Percentiles rank a stretch among this genome's conserved stretches.
Evolutionary conservation across 2,329 filamentous ascomycete genomes (phyloP).

Genomic region (Stagonosporopsis rhizophila): DNA sequence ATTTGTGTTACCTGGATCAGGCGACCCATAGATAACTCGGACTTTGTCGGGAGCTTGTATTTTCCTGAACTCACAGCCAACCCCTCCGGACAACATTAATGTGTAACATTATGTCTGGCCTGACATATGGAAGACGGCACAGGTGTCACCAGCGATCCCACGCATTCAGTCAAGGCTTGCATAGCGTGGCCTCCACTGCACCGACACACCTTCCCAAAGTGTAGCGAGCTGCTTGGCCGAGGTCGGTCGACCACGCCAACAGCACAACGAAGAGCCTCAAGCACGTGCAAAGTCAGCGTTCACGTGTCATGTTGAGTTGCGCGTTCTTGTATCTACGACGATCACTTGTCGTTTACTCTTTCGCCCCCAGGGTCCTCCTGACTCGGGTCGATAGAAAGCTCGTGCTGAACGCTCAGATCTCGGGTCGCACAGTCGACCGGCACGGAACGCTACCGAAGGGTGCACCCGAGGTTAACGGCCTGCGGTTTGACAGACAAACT

Average conservation of each 20-base stretch:
- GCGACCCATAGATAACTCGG: conserved; percentile 17
- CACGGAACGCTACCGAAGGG: conserved; percentile 35
- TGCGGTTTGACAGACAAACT: conserved; percentile 14
- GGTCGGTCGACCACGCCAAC: neutral
- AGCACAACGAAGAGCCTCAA: conserved; percentile 13
- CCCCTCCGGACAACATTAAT: conserved; percentile 3
- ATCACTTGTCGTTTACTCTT: conserved; percentile 9
- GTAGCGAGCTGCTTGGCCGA: conserved; percentile 4
- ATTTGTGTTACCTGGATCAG: conserved; percentile 18
- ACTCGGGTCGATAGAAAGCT: conserved; percentile 25
- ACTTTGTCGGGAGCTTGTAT: conserved; percentile 4
- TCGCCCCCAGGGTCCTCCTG: conserved; percentile 20
- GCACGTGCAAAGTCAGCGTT: conserved; percentile 11
- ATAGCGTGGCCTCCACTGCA: conserved; percentile 2
- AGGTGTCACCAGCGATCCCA: conserved; percentile 5
- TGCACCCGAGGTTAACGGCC: conserved; percentile 23
- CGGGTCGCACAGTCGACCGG: conserved; percentile 30
- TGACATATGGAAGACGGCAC: conserved; percentile 12
- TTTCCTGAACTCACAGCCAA: conserved; percentile 6
- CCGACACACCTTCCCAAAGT: conserved; percentile 15
- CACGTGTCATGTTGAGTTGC: neutral
- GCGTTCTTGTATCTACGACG: conserved; percentile 1
- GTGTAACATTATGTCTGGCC: conserved; percentile 12
- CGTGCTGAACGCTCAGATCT: conserved; percentile 35
- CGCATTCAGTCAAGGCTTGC: conserved; percentile 1